Conservation (phyloP, 108 stramenopile genomes). For the Stephanodiscus triporus region DNA sequence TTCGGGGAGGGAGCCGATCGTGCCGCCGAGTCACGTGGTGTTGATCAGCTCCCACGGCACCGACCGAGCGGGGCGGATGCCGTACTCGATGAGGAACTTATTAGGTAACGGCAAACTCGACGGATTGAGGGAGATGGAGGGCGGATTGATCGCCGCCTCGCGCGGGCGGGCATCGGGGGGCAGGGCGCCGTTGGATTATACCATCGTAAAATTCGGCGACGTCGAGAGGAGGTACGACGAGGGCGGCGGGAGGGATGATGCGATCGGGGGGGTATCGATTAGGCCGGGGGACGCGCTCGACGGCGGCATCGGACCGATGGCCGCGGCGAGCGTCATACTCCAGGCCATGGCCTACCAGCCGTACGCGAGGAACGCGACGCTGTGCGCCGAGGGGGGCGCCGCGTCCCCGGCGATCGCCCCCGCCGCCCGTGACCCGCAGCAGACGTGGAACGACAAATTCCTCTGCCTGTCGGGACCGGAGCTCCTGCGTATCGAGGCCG, state of each 20-base stretch:
- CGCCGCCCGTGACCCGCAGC: no score
- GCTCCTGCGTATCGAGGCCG: slow-evolving; percentile 53
- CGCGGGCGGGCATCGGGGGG: slow-evolving; percentile 45
- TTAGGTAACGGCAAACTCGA: slow-evolving; percentile 75
- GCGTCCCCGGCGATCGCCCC: not conserved
- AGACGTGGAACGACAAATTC: slow-evolving; percentile 73
- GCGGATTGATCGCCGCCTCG: slow-evolving; percentile 56
- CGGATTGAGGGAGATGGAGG: slow-evolving; percentile 73
- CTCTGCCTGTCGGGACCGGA: slow-evolving; percentile 80
- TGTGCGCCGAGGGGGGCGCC: slow-evolving; percentile 36
- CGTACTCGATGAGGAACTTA: slow-evolving; percentile 80
- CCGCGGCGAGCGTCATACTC: slow-evolving; percentile 51
- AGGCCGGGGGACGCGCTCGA: slow-evolving; percentile 53
- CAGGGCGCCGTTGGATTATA: slow-evolving; percentile 67
- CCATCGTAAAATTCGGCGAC: slow-evolving; percentile 80
- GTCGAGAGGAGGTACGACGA: slow-evolving; percentile 27
- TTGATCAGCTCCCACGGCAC: slow-evolving; percentile 76
- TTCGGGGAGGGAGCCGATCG: slow-evolving; percentile 44
- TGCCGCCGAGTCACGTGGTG: slow-evolving; percentile 81
- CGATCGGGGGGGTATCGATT: slow-evolving; percentile 45
- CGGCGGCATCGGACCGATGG: slow-evolving; percentile 48
- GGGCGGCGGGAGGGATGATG: slow-evolving; percentile 24
- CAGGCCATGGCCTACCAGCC: slow-evolving; percentile 59
- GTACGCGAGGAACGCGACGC: slow-evolving; percentile 55
- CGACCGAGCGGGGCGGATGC: slow-evolving; percentile 74